A percentile compares a stretch with the other conserved stretches of the same genome.
These are phyloP conservation scores for Sequoia sempervirens DNA, from an alignment of 75 land plant genomes.

Conservation along the genomic window DNA sequence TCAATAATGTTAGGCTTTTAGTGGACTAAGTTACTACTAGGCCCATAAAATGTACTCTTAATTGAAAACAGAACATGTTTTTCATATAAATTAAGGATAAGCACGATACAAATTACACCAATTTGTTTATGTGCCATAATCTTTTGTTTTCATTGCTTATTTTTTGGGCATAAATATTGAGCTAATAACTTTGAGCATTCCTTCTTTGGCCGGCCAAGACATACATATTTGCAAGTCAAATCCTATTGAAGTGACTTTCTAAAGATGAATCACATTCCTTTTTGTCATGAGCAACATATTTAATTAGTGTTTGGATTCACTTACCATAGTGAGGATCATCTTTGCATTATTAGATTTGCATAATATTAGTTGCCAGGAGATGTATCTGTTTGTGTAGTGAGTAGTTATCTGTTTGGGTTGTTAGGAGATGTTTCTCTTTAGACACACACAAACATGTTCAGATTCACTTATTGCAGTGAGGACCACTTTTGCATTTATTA, in stretches of 20 bases:
- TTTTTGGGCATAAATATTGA: not conserved
- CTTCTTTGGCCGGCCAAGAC: not conserved
- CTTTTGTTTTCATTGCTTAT: not conserved
- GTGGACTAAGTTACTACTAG: not conserved
- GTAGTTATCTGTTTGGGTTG: not conserved
- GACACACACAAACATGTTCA: no score
- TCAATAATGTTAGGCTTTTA: not conserved
- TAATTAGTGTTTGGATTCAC: not conserved
- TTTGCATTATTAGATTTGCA: not conserved
- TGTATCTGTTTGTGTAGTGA: not conserved
- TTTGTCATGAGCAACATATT: not conserved
- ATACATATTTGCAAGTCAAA: not conserved
- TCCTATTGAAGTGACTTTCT: not conserved
- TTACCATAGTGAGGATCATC: not conserved
- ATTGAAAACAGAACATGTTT: not conserved
- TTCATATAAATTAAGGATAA: not conserved
- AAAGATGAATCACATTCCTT: not conserved
- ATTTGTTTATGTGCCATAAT: not conserved
- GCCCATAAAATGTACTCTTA: not conserved
- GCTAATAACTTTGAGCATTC: not conserved
- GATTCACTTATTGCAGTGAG: no score
- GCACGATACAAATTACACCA: not conserved
- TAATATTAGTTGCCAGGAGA: not conserved
- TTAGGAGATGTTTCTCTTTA: not conserved
- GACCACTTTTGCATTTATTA: no score